Percentiles rank a stretch among this genome's conserved stretches.
Conservation (phyloP, 352 stramenopile species). For the Phytopythium helicoides region DNA sequence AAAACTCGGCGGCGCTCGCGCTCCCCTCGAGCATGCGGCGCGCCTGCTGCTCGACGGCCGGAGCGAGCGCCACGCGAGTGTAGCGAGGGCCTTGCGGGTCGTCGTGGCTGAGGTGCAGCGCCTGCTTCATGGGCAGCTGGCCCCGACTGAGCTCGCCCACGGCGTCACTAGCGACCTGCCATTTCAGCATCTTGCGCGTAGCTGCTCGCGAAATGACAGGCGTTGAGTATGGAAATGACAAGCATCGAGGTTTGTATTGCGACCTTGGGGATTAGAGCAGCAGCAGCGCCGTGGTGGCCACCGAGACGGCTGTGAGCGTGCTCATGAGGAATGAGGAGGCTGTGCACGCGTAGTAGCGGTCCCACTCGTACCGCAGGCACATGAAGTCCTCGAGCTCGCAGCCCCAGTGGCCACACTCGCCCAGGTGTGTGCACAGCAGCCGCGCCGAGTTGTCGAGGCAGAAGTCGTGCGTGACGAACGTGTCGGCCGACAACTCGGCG, state of each 20-base stretch:
- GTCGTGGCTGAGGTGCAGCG: no score
- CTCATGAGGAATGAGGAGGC: conserved; percentile 10
- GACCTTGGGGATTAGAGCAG: conserved; percentile 4
- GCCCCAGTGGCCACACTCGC: conserved; percentile 86
- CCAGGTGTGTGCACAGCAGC: conserved; percentile 81
- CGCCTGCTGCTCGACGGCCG: conserved; percentile 15
- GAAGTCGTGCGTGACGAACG: conserved; percentile 68
- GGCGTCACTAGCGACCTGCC: conserved; percentile 28
- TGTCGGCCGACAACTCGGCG: conserved; percentile 71
- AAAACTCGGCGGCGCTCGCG: conserved; percentile 11
- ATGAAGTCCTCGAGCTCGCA: conserved; percentile 89
- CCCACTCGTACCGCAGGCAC: conserved; percentile 90
- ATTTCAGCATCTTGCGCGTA: conserved; percentile 15
- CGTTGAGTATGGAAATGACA: conserved; percentile 10
- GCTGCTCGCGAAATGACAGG: conserved; percentile 2
- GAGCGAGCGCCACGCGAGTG: neutral
- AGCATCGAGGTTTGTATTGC: conserved; percentile 14
- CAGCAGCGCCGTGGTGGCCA: conserved; percentile 18
- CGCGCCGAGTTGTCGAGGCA: conserved; percentile 79
- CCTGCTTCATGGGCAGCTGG: no score
- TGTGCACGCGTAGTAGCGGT: conserved; percentile 56
- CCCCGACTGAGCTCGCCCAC: no score
- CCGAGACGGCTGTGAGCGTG: conserved; percentile 11
- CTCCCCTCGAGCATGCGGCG: conserved; percentile 6
- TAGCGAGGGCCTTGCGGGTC: no score